Conservation (phyloP, 345 rosid species). For the Sonneratia alba region DNA sequence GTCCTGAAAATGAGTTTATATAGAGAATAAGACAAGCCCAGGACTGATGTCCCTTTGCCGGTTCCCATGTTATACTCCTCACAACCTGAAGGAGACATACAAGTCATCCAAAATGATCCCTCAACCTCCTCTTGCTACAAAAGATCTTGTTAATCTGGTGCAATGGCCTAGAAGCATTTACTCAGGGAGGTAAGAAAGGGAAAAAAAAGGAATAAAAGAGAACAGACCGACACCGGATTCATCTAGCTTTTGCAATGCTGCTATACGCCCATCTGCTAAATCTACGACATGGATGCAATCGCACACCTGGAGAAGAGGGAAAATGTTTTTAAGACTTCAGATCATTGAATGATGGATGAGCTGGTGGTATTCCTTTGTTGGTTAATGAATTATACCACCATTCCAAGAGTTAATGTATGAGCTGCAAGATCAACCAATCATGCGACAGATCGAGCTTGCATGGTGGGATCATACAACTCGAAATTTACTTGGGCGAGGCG, state of each 20-base stretch:
- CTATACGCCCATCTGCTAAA: conserved; percentile 92
- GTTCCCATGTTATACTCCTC: conserved; percentile 96
- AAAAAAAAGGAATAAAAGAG: neutral
- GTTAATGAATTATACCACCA: too few relatives aligned
- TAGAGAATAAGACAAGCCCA: conserved; percentile 4
- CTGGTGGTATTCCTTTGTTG: too few relatives aligned
- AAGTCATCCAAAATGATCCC: neutral
- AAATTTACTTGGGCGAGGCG: neutral
- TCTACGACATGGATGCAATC: conserved; percentile 86
- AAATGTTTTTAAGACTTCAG: neutral
- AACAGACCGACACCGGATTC: conserved; percentile 51
- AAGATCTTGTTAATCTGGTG: neutral
- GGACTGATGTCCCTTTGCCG: conserved; percentile 89
- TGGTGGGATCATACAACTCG: neutral
- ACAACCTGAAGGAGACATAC: conserved; percentile 35
- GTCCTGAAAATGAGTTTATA: neutral
- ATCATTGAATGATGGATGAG: neutral
- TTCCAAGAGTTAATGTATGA: neutral
- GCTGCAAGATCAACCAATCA: neutral
- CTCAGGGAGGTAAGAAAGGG: neutral
- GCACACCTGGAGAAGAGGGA: conserved; percentile 37
- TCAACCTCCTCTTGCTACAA: neutral
- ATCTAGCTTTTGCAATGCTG: conserved; percentile 61
- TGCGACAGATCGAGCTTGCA: neutral
- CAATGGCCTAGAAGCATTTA: neutral